Evolutionary conservation across 2,329 filamentous ascomycete species (phyloP).

Genomic region (Ophiostoma montium): DNA sequence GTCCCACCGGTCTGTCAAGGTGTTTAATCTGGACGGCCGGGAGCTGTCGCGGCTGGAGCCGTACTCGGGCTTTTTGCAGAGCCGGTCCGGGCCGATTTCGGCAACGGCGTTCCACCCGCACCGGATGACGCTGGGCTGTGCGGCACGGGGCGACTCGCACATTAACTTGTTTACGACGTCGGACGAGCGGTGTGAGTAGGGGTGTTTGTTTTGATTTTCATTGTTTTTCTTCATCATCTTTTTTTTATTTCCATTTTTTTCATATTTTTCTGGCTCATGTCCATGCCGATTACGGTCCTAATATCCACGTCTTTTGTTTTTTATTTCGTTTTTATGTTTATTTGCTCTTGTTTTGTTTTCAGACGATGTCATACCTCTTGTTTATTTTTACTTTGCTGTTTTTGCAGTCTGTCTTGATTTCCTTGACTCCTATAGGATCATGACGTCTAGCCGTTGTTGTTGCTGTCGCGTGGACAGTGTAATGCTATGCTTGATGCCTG

Average conservation of each 20-base stretch:
- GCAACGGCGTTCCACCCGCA: constrained; percentile 93
- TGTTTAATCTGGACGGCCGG: constrained; percentile 76
- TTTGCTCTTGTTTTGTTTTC: too few relatives aligned
- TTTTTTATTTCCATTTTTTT: background rate
- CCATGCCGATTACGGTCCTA: too few relatives aligned
- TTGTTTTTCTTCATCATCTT: background rate
- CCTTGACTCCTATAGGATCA: too few relatives aligned
- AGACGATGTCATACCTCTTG: too few relatives aligned
- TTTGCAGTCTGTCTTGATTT: background rate
- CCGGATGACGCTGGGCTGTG: constrained; percentile 76
- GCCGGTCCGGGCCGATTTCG: constrained; percentile 67
- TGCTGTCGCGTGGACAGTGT: too few relatives aligned
- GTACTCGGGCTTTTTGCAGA: constrained; percentile 76
- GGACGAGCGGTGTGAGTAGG: constrained; percentile 8
- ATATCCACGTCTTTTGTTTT: background rate
- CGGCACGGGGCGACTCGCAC: constrained; percentile 74
- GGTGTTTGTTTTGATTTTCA: background rate
- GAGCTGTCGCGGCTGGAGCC: constrained; percentile 76
- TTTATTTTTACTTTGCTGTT: too few relatives aligned
- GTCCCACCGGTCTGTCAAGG: constrained; percentile 73
- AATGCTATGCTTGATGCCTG: too few relatives aligned
- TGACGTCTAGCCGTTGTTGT: too few relatives aligned
- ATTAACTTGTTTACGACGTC: constrained; percentile 72
- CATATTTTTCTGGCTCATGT: background rate
- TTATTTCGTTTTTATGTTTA: background rate